Evolutionary conservation across 352 stramenopile species (phyloP), one percentile per base, ranked within the genome.

Genomic region (Peronospora tabacina): DNA sequence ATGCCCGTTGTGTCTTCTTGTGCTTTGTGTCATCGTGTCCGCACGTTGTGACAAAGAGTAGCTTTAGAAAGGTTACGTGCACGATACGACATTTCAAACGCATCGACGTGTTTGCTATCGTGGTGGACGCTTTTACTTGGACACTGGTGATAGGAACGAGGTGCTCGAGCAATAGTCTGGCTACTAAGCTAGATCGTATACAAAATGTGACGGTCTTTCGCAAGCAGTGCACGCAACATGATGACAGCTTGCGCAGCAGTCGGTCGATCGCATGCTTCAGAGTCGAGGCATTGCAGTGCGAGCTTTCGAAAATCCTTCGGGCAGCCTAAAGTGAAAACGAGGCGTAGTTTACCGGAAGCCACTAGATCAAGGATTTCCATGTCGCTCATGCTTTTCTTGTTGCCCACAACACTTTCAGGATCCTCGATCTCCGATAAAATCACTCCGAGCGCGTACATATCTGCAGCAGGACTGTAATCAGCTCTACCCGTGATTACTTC

Each of bases 401-500:
- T 32, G 12, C 45, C 46, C 8, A 41, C 29, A 20, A 42, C 42
- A 5, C 30, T 29, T 15, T 58, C 10, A 12, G 66, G 28, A 11
- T 73, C 61, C 7, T 72, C 74, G 3, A 85, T 57, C 40, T 85
- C 71, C 1, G 58, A 70, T 24, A 85, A 24, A 46, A 82, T 44
- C 16, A 79, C 68, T n/a, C 68, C 72, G 8, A 84, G 67, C 8
- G 66, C 48, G 37, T 76, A 78, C 16, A 83, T 66, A 39, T 83
- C 69, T 17, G 58, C 63, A 12, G 58, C 52, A 19, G 51, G 19
- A 43, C 58, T 62, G 46, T 82, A 79, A 37, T 61, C 60, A 9
- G 37, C 55, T n/a, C 34, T 51, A 8, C 59, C 61, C 0, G 47
- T 55, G 40, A 80, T 60, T 19, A 83, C 62, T 45, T 83, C 72